Evolutionary conservation across 768 basidiomycete species (phyloP), one percentile per base, ranked within the genome.

Genomic region (Boletus sp.): DNA sequence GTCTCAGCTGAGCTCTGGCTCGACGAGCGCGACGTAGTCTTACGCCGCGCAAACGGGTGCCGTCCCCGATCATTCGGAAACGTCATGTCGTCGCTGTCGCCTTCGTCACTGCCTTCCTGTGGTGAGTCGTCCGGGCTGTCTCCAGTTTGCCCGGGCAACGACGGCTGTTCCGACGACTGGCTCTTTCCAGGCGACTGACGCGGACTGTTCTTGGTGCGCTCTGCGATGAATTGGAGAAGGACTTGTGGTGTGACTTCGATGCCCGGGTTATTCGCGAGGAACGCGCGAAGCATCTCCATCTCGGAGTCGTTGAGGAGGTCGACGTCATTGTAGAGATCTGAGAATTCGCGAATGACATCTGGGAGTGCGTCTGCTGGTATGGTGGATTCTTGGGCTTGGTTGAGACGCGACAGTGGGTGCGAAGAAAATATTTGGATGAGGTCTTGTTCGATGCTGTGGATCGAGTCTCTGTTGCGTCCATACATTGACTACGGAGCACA

Each of bases 341-440:
- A 82, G 64, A 88, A 88, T 15, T 81, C 76, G 45, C 80, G 78
- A 44, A 92, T 80, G 32, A 92, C 81, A 63, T 89, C 86, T 35
- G 86, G 78, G 37, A 92, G 81, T n/a, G 80, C 81, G 59, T 83
- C 80, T 44, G 82, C 90, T 12, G 89, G 88, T 61, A 92, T 84
- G 18, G 80, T 79, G 35, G 85, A 81, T 54, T 85, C 83, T 51
- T 82, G 83, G 18, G 78, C 73, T 20, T 84, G 80, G 66, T 85
- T 85, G 52, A 75, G 65, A 67, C 82, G 79, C 39, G 82, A 81
- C 46, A 82, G 73, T 11, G 85, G 83, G 65, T 92, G 88, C 35
- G 81, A 76, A 54, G 77, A 74, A 68, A 92, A 90, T 59, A 92
- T 82, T 53, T 79, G 77, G 68, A 83, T 70, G 33, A 92, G 82